Evolutionary conservation across 352 stramenopile genomes (phyloP), one percentile per base, ranked within the genome.

Genomic region (Phytophthora tentaculata): DNA sequence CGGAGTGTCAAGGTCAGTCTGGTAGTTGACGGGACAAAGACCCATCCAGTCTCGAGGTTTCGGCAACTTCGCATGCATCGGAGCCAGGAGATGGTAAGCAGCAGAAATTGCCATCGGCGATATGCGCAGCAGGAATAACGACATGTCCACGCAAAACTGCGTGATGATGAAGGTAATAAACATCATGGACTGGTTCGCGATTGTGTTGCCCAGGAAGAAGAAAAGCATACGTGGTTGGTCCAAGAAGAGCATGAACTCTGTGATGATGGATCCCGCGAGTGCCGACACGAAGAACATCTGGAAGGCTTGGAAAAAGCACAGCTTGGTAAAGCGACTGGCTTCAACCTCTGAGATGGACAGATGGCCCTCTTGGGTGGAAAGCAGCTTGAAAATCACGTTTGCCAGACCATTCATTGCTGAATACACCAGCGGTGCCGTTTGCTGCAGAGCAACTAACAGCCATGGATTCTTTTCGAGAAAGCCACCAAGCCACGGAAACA

Each of bases 241-340:
- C 44, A 90, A 69, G 41, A 94, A 71, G 13, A 78, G 50, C 49
- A 84, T 77, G 22, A 92, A 75, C 50, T 87, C 74, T 29, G 70
- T 76, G 45, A 92, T 78, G 43, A 90, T 74, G 14, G 86, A 90
- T 3, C 86, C 86, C 5, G 81, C 83, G 9, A 94, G 72, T 19
- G 79, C 80, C 26, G 86, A 86, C 28, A 94, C 84, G 57, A 94
- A 94, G 47, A 94, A 94, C 76, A 91, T 90, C 66, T 92, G 84
- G 61, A 94, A 86, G 26, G 90, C 73, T 65, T 94, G 86, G 56
- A 90, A 92, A 64, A 84, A 88, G 63, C 78, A 84, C 2, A 94
- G 69, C 69, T 94, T 94, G 14, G 79, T 79, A 61, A 94, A 94
- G 13, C 86, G 77, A 52, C 76, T 88, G 16, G 84, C 84, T 53